Evolutionary conservation across 352 stramenopile genomes (phyloP).

Genomic region (Phytophthora foliorum): DNA sequence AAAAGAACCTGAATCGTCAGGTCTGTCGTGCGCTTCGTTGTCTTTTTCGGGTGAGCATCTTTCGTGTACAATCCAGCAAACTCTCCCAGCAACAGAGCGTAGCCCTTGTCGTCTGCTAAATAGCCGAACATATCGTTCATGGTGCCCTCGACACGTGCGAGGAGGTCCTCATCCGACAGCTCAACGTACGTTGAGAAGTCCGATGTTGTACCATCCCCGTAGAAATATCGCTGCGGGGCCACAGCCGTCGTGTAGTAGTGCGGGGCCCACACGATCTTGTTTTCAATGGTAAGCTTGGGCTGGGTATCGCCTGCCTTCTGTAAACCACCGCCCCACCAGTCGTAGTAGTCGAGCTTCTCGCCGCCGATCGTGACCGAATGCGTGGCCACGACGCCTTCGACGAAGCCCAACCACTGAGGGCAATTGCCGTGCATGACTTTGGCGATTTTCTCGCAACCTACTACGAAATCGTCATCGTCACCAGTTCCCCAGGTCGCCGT

Average conservation of each 20-base stretch:
- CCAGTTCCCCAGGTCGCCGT: constrained; percentile 77
- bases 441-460: constrained; percentile 76
- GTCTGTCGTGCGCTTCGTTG: constrained; percentile 80
- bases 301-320: constrained; percentile 61
- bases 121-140: constrained; percentile 88
- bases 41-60: constrained; percentile 72
- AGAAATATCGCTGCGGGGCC: constrained; percentile 79
- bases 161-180: constrained; percentile 62
- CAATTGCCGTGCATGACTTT: constrained; percentile 82
- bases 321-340: constrained; percentile 85
- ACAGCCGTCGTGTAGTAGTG: constrained; percentile 89
- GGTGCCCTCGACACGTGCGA: constrained; percentile 54
- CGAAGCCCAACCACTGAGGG: constrained; percentile 81
- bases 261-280: constrained; percentile 87
- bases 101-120: constrained; percentile 56
- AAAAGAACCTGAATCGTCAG: constrained; percentile 76
- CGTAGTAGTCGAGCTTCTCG: constrained; percentile 68
- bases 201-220: constrained; percentile 57
- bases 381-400: constrained; percentile 69
- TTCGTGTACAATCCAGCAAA: constrained; percentile 80
- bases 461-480: constrained; percentile 69
- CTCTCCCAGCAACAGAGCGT: constrained; percentile 75
- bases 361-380: constrained; percentile 63
- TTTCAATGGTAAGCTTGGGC: constrained; percentile 61
- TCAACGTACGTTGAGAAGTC: constrained; percentile 71